Evolutionary conservation across 2,329 filamentous ascomycete species (phyloP).

Genomic region (Colletotrichum paranaense): DNA sequence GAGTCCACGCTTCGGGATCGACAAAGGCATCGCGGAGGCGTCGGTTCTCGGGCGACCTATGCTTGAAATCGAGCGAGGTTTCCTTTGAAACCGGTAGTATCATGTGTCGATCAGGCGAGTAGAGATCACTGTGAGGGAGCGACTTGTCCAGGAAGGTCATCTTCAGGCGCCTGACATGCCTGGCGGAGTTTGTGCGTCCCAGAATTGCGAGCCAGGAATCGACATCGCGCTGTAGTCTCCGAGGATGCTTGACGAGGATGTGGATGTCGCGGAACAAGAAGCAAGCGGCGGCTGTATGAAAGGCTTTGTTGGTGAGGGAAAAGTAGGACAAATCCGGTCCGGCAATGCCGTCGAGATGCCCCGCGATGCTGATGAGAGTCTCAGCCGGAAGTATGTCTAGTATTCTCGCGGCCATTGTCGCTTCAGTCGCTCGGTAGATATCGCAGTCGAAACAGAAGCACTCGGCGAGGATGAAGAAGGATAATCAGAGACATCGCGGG

Average conservation of each 20-base stretch:
- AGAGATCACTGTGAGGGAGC: slow-evolving; percentile 2
- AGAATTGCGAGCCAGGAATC: not conserved
- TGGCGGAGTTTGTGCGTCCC: not conserved
- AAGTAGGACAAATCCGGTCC: slow-evolving; percentile 5
- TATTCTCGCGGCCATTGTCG: not conserved
- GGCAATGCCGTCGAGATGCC: not conserved
- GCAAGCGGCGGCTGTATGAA: not conserved
- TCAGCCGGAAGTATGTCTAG: slow-evolving; percentile 13
- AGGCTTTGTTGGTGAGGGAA: not conserved
- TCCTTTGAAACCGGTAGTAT: not conserved
- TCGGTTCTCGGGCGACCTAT: not conserved
- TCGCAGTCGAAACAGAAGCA: not conserved
- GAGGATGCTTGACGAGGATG: not conserved
- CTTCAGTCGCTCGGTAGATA: not conserved
- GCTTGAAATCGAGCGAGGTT: not conserved
- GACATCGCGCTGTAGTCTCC: not conserved
- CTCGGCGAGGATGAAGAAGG: not conserved
- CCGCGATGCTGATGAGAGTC: slow-evolving; percentile 11
- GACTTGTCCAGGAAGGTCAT: slow-evolving; percentile 2
- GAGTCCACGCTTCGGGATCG: not conserved
- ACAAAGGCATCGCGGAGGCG: slow-evolving; percentile 11
- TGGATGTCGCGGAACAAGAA: slow-evolving; percentile 1
- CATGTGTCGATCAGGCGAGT: not conserved
- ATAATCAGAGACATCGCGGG: not conserved
- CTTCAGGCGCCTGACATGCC: slow-evolving; percentile 2